These are phyloP conservation scores for Alectoria sarmentosa DNA, from an alignment of 495 filamentous ascomycete genomes.

Conservation along the genomic window DNA sequence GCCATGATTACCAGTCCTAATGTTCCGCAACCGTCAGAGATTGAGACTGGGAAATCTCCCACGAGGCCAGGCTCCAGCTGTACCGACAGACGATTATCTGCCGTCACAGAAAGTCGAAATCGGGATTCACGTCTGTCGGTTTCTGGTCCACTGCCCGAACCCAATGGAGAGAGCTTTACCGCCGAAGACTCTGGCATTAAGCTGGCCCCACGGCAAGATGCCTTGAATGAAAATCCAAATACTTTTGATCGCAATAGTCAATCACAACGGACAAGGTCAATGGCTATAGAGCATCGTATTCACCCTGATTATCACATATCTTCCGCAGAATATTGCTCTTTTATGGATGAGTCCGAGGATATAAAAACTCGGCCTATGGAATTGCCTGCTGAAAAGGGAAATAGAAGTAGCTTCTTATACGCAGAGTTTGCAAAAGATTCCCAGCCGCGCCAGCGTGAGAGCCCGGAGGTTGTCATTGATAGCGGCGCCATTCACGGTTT, in stretches of 20 bases:
- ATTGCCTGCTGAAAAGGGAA: neutral
- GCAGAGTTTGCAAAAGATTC: neutral
- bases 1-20: constrained; percentile 4
- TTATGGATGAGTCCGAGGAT: neutral
- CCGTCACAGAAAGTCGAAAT: neutral
- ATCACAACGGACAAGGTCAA: neutral
- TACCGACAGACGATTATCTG: neutral
- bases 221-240: neutral
- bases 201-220: too few relatives aligned
- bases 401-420: neutral
- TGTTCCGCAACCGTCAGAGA: neutral
- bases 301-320: neutral
- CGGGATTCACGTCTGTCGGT: neutral
- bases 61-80: neutral
- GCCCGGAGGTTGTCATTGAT: neutral
- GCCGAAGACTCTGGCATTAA: neutral
- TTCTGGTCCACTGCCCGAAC: neutral
- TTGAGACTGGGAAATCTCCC: neutral
- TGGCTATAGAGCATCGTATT: neutral
- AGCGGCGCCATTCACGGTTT: neutral
- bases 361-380: neutral
- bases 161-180: neutral
- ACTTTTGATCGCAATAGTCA: neutral
- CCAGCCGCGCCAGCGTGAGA: neutral
- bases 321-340: neutral